phyloP scores from a whole-genome alignment of 2,329 filamentous ascomycete genomes.

The Xenoacremonium recifei region DNA sequence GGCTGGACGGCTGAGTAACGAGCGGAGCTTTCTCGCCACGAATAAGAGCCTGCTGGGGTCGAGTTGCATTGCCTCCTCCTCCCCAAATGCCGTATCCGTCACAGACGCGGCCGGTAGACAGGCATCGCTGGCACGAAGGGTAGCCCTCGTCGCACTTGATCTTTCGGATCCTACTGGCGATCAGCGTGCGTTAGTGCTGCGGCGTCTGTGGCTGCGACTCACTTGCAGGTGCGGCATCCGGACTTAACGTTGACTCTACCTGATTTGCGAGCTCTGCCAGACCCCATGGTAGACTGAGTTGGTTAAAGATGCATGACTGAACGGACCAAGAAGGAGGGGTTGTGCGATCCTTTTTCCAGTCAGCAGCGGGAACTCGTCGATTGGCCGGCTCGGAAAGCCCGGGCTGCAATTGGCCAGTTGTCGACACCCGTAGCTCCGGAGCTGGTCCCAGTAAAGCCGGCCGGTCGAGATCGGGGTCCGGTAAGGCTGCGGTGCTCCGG shows the following conservation, averaged over 20 bases:
- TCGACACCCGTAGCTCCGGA: too few species aligned
- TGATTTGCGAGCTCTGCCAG: not conserved
- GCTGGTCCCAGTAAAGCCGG: too few species aligned
- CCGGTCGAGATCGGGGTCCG: too few species aligned
- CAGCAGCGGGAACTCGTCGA: too few species aligned
- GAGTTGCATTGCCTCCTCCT: slow-evolving; percentile 3
- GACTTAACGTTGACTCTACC: slow-evolving; percentile 18
- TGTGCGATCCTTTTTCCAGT: too few species aligned
- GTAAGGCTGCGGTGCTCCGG: too few species aligned
- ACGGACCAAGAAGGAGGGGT: too few species aligned
- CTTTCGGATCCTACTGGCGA: slow-evolving; percentile 21
- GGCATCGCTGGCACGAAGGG: slow-evolving; percentile 27
- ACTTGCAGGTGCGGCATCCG: slow-evolving; percentile 26
- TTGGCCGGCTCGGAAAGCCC: too few species aligned
- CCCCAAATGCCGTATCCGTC: slow-evolving; percentile 31
- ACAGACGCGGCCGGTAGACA: slow-evolving; percentile 22
- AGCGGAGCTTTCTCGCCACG: not conserved
- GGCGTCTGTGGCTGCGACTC: slow-evolving; percentile 1
- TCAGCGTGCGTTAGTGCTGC: not conserved
- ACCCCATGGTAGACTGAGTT: too few species aligned
- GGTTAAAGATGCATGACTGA: too few species aligned
- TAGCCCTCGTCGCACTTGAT: slow-evolving; percentile 33
- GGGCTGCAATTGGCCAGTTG: too few species aligned
- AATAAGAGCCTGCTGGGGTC: not conserved
- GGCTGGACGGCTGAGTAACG: slow-evolving; percentile 1